Base-by-base conservation (phyloP, 139 green algal genomes). In the Haematococcus lacustris region DNA sequence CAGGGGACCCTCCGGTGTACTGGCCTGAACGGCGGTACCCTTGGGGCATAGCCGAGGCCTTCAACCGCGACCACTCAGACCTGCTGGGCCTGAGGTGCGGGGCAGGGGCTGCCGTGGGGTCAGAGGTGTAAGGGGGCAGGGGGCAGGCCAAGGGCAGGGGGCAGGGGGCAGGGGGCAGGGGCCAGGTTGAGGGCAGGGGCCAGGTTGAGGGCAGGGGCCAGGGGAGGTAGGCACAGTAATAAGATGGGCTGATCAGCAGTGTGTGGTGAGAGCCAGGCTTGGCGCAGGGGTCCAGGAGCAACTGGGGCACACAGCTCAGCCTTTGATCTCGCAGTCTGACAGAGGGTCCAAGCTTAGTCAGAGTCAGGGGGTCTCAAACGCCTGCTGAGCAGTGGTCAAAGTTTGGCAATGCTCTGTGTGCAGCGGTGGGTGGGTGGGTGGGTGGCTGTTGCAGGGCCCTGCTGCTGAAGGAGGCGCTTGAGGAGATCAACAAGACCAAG, bases 31-130 rank as follows among this genome's bases (percentile, higher is more conserved):
- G 85, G n/a, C 73, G 77, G 38, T 93, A 93, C 77, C 76, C 78
- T 0, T 93, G 87, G 87, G 88, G 88, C 41, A 86, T 67, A 5
- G 83, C 80, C 17, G 85, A 92, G 75, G 88, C 88, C 28, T 91
- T 93, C 83, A 93, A 93, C 76, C 76, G 82, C 13, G 82, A 91
- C 40, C 88, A 93, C 83, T 85, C 71, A 13, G 88, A 93, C 82
- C 80, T 93, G 73, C 80, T 93, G 61, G 70, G 76, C n/a, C 77
- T 93, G 30, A 83, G 85, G 83, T 89, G 71, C 1, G 78, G 33
- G 25, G 13, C 32, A n/a, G n/a, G n/a, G n/a, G n/a, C n/a, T n/a
- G n/a, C n/a, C n/a, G n/a, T n/a, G n/a, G n/a, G n/a, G n/a, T n/a
- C n/a, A n/a, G n/a, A n/a, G n/a, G n/a, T n/a, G n/a, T n/a, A n/a